These are phyloP conservation scores for Borealophlyctis nickersoniae DNA, from an alignment of 192 early-diverging fungal species.

Conservation along the genomic window DNA sequence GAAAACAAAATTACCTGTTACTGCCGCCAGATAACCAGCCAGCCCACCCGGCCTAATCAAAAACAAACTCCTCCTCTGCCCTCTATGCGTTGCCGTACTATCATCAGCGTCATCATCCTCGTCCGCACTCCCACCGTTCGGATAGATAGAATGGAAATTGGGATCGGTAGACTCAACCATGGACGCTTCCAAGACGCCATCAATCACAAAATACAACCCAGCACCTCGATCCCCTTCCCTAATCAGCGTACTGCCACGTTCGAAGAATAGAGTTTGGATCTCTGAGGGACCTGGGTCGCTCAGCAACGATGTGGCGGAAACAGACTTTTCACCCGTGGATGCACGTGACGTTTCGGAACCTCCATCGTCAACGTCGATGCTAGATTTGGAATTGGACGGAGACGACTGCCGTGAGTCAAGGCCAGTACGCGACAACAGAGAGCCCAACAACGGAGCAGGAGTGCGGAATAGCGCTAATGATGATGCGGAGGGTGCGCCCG, in stretches of 20 bases:
- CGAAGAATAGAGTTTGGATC: constrained; percentile 51
- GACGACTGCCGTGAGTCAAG: not conserved
- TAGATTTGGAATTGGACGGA: constrained; percentile 10
- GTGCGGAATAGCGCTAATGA: too few relatives aligned
- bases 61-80: constrained; percentile 54
- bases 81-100: constrained; percentile 2
- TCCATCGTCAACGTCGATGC: constrained; percentile 35
- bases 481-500: not conserved
- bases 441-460: too few relatives aligned
- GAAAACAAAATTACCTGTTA: constrained; percentile 59
- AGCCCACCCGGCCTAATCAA: constrained; percentile 79
- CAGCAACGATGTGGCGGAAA: constrained; percentile 10
- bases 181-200: constrained; percentile 78
- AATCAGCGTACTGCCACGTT: constrained; percentile 69
- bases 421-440: constrained; percentile 14
- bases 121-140: not conserved
- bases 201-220: constrained; percentile 91
- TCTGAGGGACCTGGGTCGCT: constrained; percentile 27
- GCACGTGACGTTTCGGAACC: constrained; percentile 17
- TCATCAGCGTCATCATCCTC: not conserved
- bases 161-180: constrained; percentile 33
- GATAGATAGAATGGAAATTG: not conserved
- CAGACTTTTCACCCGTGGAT: not conserved
- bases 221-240: constrained; percentile 78
- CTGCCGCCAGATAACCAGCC: constrained; percentile 87